Base-by-base conservation (phyloP, 164 flowering plant genomes). In the Magnolia changhungtana region DNA sequence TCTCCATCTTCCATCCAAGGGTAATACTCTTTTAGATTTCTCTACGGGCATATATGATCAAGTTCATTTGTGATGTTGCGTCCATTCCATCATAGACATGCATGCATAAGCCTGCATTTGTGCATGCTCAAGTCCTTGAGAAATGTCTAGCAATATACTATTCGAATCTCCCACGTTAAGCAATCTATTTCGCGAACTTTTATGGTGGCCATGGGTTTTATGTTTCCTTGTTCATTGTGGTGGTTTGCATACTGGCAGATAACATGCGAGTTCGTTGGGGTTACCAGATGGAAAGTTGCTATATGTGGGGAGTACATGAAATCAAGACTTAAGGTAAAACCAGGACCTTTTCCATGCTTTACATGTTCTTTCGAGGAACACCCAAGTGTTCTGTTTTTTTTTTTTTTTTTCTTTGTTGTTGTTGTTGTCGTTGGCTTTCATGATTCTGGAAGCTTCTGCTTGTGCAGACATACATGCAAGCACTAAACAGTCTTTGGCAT, bases 281-380 rank as follows among this genome's bases (percentile, higher is more conserved):
- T 96, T 67, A 90, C 93, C 16, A 88, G 84, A 84, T 96, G 99
- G 99, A 96, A 86, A 82, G 85, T 91, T 82, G 99, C 99, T 59
- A 94, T 96, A 76, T 96, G 99, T 82, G 99, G 99, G 73, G 99
- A 94, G 81, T 96, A 81, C 83, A 92, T 92, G 96, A 94, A 89
- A 80, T 88, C 97, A 70, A 86, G 92, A 74, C 83, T 87, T 65
- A 89, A 86, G 94, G 99, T 96, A 83, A 19, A 68, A 66, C 63
- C 8, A 51, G 18, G 23, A 49, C 58, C 27, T 19, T n/a, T 50
- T n/a, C 21, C 20, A 37, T 70, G 52, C 20, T 55, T n/a, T 11
- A 4, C 18, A 66, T 37, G 13, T 37, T 69, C 50, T 65, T 59
- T 67, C 51, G 18, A 55, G 18, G 61, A 55, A 55, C 13, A 11